These are phyloP conservation scores for Boletus subparvulus DNA, from an alignment of 768 basidiomycete genomes.

Conservation along the genomic window DNA sequence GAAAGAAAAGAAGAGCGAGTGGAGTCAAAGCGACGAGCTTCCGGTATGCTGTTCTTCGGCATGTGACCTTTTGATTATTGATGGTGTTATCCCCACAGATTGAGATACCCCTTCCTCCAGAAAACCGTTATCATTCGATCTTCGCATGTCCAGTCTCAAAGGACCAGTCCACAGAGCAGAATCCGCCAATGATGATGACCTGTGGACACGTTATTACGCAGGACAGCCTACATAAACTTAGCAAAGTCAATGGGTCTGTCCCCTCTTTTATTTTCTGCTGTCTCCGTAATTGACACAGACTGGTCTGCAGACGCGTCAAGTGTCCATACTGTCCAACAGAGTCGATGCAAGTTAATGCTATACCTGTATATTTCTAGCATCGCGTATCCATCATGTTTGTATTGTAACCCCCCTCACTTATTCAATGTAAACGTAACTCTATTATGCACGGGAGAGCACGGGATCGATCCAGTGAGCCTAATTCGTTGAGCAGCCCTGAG, in stretches of 20 bases:
- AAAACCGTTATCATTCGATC: conserved; percentile 93
- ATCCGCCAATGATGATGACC: conserved; percentile 97
- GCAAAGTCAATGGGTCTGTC: conserved; percentile 81
- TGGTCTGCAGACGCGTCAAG: conserved; percentile 71
- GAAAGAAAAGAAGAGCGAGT: conserved; percentile 90
- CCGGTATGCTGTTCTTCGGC: conserved; percentile 51
- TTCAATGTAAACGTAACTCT: background rate
- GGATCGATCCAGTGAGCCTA: conserved; percentile 33
- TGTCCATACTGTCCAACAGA: conserved; percentile 96
- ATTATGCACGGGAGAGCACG: background rate
- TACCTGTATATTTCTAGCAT: conserved; percentile 64
- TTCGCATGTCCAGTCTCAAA: conserved; percentile 98
- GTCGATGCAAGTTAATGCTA: conserved; percentile 52
- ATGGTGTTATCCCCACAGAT: conserved; percentile 53
- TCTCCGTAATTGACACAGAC: background rate
- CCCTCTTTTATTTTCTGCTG: conserved; percentile 10
- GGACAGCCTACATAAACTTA: conserved; percentile 86
- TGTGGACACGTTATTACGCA: conserved; percentile 96
- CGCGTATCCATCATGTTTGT: conserved; percentile 9
- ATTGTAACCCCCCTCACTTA: conserved; percentile 2
- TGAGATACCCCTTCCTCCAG: conserved; percentile 84
- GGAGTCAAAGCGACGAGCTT: conserved; percentile 85
- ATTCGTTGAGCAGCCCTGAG: conserved; percentile 2
- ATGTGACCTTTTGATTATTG: background rate
- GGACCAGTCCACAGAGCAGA: conserved; percentile 89